phyloP scores from a whole-genome alignment of 192 early-diverging fungal species.

The Linnemannia hyalina region DNA sequence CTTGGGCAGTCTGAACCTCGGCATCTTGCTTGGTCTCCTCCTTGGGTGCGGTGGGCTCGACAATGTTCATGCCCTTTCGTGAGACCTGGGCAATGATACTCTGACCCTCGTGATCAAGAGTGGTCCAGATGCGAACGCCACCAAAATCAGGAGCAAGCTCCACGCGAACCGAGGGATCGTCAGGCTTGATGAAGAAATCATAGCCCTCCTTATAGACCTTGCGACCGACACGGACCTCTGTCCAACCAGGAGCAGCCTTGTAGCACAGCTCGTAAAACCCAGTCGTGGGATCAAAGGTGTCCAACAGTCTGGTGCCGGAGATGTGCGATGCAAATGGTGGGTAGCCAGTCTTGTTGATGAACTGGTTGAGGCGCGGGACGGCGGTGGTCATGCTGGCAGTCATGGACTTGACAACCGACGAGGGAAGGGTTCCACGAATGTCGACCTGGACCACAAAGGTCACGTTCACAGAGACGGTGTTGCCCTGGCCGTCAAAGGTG shows the following conservation, averaged over 20 bases:
- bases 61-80: constrained; percentile 40
- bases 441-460: constrained; percentile 64
- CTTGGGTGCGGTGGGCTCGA: not conserved
- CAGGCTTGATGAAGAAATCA: constrained; percentile 59
- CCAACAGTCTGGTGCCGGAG: constrained; percentile 60
- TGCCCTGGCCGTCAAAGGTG: constrained; percentile 57
- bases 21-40: constrained; percentile 3
- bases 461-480: constrained; percentile 55
- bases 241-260: constrained; percentile 57
- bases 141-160: constrained; percentile 54
- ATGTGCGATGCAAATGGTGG: constrained; percentile 67
- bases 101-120: constrained; percentile 52
- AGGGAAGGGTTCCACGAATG: constrained; percentile 60
- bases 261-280: constrained; percentile 60
- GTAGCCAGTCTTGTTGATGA: constrained; percentile 61
- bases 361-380: constrained; percentile 58
- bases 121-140: constrained; percentile 54
- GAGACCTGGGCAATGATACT: constrained; percentile 54
- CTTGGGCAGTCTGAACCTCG: not conserved
- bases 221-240: constrained; percentile 60
- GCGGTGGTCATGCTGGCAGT: constrained; percentile 61
- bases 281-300: constrained; percentile 50
- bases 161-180: constrained; percentile 46
- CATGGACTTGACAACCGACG: constrained; percentile 57
- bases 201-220: constrained; percentile 61